phyloP scores from a whole-genome alignment of 495 filamentous ascomycete species.

The Podospora sp. region DNA sequence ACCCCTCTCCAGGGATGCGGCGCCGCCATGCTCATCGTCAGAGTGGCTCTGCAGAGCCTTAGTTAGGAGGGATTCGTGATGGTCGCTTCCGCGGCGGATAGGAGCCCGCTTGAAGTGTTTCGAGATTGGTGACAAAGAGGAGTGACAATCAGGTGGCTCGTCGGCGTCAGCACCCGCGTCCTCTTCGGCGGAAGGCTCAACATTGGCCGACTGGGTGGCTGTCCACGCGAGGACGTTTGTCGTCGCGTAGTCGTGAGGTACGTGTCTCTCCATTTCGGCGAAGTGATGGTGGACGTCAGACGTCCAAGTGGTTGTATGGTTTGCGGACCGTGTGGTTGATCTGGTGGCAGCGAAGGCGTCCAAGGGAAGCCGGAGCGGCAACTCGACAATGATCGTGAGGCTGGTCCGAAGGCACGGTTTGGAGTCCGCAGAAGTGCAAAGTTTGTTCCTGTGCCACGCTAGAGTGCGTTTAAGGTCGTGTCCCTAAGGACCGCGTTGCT shows the following conservation, averaged over 20 bases:
- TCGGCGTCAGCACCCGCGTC: slow-evolving; percentile 38
- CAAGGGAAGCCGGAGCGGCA: neutral
- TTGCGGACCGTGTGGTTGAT: neutral
- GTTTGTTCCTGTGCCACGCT: slow-evolving; percentile 26
- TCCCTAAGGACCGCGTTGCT: slow-evolving; percentile 61
- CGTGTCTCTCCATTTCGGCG: slow-evolving; percentile 43
- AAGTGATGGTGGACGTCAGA: neutral
- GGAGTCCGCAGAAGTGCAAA: neutral
- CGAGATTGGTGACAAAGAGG: slow-evolving; percentile 20
- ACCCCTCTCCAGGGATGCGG: slow-evolving; percentile 17
- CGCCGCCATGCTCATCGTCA: slow-evolving; percentile 49
- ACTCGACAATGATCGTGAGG: neutral
- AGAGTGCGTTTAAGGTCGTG: slow-evolving; percentile 40
- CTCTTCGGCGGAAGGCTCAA: slow-evolving; percentile 48
- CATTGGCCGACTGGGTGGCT: slow-evolving; percentile 41
- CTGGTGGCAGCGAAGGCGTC: neutral
- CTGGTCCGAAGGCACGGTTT: slow-evolving; percentile 1
- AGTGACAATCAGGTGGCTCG: slow-evolving; percentile 36
- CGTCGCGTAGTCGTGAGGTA: slow-evolving; percentile 42
- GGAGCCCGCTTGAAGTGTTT: slow-evolving; percentile 47
- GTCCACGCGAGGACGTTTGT: slow-evolving; percentile 48
- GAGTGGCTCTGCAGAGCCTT: slow-evolving; percentile 71
- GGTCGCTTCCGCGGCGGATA: slow-evolving; percentile 48
- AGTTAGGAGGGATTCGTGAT: slow-evolving; percentile 76
- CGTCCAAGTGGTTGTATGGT: neutral